Percentiles rank a stretch among this genome's conserved stretches.
phyloP scores from a whole-genome alignment of 1,284 basidiomycete species.

The Heterobasidion parviporum region DNA sequence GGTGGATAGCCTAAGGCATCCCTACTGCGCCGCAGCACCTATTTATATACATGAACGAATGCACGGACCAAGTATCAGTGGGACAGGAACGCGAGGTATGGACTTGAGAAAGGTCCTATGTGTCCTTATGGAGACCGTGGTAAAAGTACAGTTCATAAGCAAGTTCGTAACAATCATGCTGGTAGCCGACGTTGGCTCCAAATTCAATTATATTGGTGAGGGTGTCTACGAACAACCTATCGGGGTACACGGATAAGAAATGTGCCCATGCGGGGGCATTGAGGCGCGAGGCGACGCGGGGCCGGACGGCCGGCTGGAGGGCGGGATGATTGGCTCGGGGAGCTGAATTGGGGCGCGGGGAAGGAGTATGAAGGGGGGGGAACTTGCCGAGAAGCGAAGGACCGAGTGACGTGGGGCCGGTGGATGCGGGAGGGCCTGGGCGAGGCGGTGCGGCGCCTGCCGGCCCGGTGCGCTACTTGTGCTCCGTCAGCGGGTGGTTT shows the following conservation, averaged over 20 bases:
- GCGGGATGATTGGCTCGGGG: conserved; percentile 3
- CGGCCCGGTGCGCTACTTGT: background rate
- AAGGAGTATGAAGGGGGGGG: conserved; percentile 3
- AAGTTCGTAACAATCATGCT: too few species aligned
- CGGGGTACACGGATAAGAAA: conserved; percentile 23
- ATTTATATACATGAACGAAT: too few species aligned
- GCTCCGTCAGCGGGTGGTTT: background rate
- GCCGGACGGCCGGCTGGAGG: background rate
- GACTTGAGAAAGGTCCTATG: too few species aligned
- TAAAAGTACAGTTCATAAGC: too few species aligned
- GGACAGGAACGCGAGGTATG: too few species aligned
- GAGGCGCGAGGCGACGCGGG: background rate
- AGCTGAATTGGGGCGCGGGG: conserved; percentile 6
- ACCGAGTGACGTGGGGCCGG: background rate
- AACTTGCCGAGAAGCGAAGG: background rate
- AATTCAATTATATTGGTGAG: conserved; percentile 22
- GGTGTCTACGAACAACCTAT: conserved; percentile 19
- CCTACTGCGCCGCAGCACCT: too few species aligned
- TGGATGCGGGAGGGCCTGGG: background rate
- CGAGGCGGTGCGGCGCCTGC: background rate
- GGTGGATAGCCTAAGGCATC: too few species aligned
- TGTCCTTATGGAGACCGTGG: too few species aligned
- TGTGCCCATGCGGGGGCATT: too few species aligned
- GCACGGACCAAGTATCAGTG: too few species aligned
- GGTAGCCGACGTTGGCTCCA: conserved; percentile 25